Conservation (phyloP, 2,329 filamentous ascomycete genomes). For the Lachnellula arida region DNA sequence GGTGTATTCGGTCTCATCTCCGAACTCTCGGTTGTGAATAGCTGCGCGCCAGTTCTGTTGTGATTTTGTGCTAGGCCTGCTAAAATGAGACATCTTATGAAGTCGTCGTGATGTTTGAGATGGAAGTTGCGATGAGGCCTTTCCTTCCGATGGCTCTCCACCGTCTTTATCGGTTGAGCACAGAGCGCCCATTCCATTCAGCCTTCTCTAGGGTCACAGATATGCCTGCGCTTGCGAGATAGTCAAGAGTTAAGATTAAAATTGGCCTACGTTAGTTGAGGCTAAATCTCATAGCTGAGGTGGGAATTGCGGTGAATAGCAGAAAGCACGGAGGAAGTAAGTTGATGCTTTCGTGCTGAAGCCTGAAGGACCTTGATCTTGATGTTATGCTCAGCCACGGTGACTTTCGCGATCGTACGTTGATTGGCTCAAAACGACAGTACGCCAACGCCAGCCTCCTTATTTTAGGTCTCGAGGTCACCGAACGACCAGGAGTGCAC, state of each 20-base stretch:
- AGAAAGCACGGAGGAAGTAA: neutral
- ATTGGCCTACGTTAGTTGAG: neutral
- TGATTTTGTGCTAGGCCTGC: constrained; percentile 10
- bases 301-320: neutral
- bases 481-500: neutral
- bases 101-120: constrained; percentile 17
- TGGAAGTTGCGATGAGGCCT: constrained; percentile 15
- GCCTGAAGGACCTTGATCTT: neutral
- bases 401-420: neutral
- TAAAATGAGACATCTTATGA: constrained; percentile 25
- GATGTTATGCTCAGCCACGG: neutral
- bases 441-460: neutral
- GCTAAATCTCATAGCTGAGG: constrained; percentile 8
- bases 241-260: neutral
- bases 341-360: constrained; percentile 2
- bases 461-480: neutral
- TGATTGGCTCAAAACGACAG: constrained; percentile 2
- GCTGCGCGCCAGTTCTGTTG: constrained; percentile 12
- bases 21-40: constrained; percentile 15
- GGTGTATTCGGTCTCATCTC: constrained; percentile 18
- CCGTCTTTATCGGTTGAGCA: constrained; percentile 29
- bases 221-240: constrained; percentile 10
- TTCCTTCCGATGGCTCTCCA: constrained; percentile 22
- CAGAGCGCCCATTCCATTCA: constrained; percentile 26
- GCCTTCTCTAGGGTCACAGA: constrained; percentile 11